Conservation (phyloP, 495 filamentous ascomycete genomes). For the Aspergillus mulundensis region DNA sequence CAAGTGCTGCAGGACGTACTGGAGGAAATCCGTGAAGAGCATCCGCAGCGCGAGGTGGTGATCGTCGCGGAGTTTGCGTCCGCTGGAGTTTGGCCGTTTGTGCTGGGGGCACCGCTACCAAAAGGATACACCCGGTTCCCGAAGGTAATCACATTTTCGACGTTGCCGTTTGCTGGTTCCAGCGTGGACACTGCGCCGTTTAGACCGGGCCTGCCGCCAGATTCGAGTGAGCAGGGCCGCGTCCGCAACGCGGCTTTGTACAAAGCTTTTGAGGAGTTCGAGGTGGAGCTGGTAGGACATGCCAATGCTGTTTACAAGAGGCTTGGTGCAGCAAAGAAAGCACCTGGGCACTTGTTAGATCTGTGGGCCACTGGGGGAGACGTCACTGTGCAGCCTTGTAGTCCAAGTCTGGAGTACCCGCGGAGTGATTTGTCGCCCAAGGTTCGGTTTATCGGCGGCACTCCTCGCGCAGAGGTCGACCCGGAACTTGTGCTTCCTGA, state of each 20-base stretch:
- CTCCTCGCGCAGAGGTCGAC: not conserved
- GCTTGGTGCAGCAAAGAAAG: not conserved
- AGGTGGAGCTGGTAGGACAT: not conserved
- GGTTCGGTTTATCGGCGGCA: conserved; percentile 1
- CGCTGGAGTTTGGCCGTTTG: not conserved
- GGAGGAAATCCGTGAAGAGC: not conserved
- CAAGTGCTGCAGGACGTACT: not conserved
- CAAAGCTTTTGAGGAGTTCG: not conserved
- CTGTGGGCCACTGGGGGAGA: not conserved
- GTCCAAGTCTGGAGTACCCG: conserved; percentile 8
- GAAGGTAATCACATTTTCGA: not conserved
- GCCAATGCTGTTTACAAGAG: not conserved
- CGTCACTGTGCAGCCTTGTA: conserved; percentile 1
- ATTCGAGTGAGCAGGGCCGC: conserved; percentile 1
- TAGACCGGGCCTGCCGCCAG: conserved; percentile 2
- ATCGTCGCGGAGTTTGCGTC: not conserved
- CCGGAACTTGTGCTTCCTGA: not conserved
- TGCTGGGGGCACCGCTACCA: conserved; percentile 1
- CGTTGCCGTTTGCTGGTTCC: not conserved
- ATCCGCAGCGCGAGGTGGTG: not conserved
- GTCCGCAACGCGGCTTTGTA: conserved; percentile 4
- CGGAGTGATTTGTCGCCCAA: conserved; percentile 5
- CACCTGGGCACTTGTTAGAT: not conserved
- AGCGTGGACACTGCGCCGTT: conserved; percentile 4
- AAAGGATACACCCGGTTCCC: conserved; percentile 3